Percentiles rank a stretch among this genome's conserved stretches.
Conservation (phyloP, 306 rosid species). For the Cicer pinnatifidum region DNA sequence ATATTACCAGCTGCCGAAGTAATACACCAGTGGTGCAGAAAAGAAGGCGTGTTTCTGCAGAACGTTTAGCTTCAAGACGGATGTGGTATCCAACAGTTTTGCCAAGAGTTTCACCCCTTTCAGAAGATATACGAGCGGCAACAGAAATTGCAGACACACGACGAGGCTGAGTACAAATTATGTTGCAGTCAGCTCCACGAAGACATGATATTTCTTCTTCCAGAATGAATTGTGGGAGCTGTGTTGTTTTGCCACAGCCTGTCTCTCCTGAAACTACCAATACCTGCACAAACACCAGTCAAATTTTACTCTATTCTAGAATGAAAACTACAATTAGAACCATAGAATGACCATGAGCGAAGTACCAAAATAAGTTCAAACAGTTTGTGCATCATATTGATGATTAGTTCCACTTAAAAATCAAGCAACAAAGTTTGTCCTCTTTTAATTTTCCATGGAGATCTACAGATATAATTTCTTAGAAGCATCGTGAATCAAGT, state of each 20-base stretch:
- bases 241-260: slow-evolving; percentile 98
- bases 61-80: slow-evolving; percentile 85
- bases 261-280: slow-evolving; percentile 98
- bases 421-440: slow-evolving; percentile 16
- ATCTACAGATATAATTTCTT: slow-evolving; percentile 36
- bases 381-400: slow-evolving; percentile 26
- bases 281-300: slow-evolving; percentile 62
- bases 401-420: slow-evolving; percentile 31
- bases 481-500: slow-evolving; percentile 13
- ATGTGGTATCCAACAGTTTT: slow-evolving; percentile 95
- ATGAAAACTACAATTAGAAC: slow-evolving; percentile 19
- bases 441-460: slow-evolving; percentile 18
- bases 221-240: slow-evolving; percentile 86
- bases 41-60: slow-evolving; percentile 76
- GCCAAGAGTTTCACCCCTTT: slow-evolving; percentile 91
- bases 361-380: slow-evolving; percentile 36
- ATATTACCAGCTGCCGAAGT: slow-evolving; percentile 84
- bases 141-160: slow-evolving; percentile 98
- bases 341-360: slow-evolving; percentile 20
- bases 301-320: slow-evolving; percentile 39
- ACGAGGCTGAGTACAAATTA: slow-evolving; percentile 97
- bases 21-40: slow-evolving; percentile 98
- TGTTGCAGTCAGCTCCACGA: slow-evolving; percentile 82
- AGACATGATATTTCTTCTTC: slow-evolving; percentile 75
- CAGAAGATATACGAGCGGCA: slow-evolving; percentile 87